phyloP scores from a whole-genome alignment of 2,329 filamentous ascomycete genomes.

The Ophiostoma sp. region DNA sequence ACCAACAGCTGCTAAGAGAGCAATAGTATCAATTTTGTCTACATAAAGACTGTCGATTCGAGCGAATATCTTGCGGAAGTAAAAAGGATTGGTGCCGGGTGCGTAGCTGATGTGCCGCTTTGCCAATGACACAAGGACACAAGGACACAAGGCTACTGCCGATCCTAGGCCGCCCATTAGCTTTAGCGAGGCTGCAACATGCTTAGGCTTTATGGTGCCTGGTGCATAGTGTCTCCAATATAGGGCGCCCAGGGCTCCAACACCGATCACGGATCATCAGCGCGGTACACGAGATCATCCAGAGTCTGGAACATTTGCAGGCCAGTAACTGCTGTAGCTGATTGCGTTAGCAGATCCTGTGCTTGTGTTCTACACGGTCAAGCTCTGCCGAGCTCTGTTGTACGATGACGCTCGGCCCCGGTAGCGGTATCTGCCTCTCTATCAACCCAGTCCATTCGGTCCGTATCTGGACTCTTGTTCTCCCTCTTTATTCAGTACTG shows the following conservation, averaged over 20 bases:
- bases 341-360: not conserved
- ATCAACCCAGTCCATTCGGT: not conserved
- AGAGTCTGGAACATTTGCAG: not conserved
- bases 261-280: not conserved
- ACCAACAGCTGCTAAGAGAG: not conserved
- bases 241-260: not conserved
- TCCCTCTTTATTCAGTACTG: not conserved
- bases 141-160: not conserved
- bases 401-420: not conserved
- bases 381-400: not conserved
- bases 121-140: not conserved
- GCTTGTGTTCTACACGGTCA: not conserved
- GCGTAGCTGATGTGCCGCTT: not conserved
- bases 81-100: not conserved
- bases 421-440: too few relatives aligned
- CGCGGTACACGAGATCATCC: not conserved
- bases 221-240: too few relatives aligned
- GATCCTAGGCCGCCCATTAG: not conserved
- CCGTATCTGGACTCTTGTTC: not conserved
- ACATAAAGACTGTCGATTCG: not conserved
- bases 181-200: not conserved
- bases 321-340: not conserved
- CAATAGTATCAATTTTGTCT: not conserved
- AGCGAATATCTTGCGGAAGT: not conserved
- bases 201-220: too few relatives aligned